Base-by-base conservation (phyloP, 2,329 filamentous ascomycete genomes). In the Verticillium alfalfae region DNA sequence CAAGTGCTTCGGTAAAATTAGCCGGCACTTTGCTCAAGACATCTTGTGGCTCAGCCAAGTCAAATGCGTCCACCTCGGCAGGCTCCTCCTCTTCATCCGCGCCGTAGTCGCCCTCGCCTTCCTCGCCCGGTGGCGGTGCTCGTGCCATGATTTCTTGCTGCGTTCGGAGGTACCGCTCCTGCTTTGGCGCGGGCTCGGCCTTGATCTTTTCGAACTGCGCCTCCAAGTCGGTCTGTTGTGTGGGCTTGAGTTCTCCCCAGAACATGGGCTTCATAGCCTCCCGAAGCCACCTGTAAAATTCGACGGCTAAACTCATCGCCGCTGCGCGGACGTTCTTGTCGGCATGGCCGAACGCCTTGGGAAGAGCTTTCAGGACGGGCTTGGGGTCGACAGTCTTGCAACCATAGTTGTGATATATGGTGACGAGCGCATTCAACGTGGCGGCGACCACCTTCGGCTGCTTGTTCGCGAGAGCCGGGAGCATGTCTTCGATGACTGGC, bases 231-330 rank as follows among this genome's bases (percentile, higher is more conserved):
- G 89, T 87, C 74, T 99, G 95, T 72, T 99, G 95, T 0, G 96
- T 94, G 0, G 94, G 90, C 74, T 99, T 99, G 64, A 99, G 77
- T 63, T 99, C 95, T 55, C 85, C 87, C 93, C 95, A 99, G 74
- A 99, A 98, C 76, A 98, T 89, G 41, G 94, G 92, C 74, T 99
- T 99, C 88, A 99, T 97, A 12, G 94, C 94, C 66, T 99, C 95
- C 67, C 94, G 90, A 38, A 99, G 82, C 95, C 96, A 99, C 75
- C 95, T 84, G 76, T 99, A 99, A 62, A 99, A 86, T 72, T 99
- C 96, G 57, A 97, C 92, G 0, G 94, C 90, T 62, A 99, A 81
- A 68, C 90, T 93, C 56, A 95, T 95, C 34, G 93, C 93, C 74
- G 97, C 95, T 3, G 93, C 93, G 75, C 95, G 89, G 16, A 99